Evolutionary conservation across 805 yeast genomes (phyloP), one percentile per base, ranked within the genome.

Genomic region (Saccharomyces mikatae): DNA sequence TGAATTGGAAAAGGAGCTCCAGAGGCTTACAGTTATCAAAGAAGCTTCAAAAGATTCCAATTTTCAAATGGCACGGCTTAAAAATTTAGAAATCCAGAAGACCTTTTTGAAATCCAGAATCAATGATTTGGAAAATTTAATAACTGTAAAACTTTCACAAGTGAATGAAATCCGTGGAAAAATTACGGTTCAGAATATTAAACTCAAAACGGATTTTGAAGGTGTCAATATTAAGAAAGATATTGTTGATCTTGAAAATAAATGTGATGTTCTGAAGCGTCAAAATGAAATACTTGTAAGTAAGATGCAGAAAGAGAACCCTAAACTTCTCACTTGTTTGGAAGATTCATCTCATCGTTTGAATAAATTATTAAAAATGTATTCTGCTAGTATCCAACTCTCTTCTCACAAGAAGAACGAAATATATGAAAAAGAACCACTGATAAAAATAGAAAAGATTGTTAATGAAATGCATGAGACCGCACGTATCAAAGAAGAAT

Each of bases 121-220:
- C 14, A 63, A 55, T 0, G 76, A 77, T 30, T 74, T 82, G 52
- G 81, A 83, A 61, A 77, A 82, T 2, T 71, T 82, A 51, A 75
- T 83, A 71, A 71, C 71, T 14, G 74, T 77, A 36, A 81, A 81
- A 61, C 72, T 83, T 54, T 66, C 77, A 17, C 44, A 17, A 17
- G 44, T 24, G 17, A 17, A 17, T n/a, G 22, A 36, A 17, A 17
- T 36, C 17, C 13, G 6, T 36, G 10, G 8, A 9, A 10, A 17
- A 36, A 17, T 36, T 17, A 21, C 11, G 13, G 17, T 36, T 17
- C 44, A 21, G 13, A 36, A 36, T n/a, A 36, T 8, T n/a, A 17
- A 17, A 36, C 44, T 36, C 1, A 8, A 17, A 17, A 21, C 24
- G 10, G 8, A 4, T 24, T 36, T 8, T 17, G 75, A 72, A 26